Percentiles rank a stretch among this genome's conserved stretches.
These are phyloP conservation scores for Fusarium clavum DNA, from an alignment of 2,329 filamentous ascomycete species.

Conservation along the genomic window DNA sequence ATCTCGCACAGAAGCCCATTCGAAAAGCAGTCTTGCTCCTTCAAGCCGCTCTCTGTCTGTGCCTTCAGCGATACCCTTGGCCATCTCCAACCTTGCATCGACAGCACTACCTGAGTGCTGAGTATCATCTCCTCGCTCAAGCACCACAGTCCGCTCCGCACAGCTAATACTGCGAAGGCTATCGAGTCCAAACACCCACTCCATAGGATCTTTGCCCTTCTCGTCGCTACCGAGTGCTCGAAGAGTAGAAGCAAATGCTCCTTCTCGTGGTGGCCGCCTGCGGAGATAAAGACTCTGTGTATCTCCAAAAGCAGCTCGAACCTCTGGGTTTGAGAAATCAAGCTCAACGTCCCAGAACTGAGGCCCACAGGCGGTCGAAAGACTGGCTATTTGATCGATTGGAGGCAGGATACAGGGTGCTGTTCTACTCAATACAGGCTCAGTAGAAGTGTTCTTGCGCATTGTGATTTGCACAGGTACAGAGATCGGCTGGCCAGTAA, in stretches of 20 bases:
- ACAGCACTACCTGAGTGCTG: conserved; percentile 65
- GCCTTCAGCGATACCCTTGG: conserved; percentile 57
- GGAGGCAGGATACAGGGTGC: conserved; percentile 74
- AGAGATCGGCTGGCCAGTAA: conserved; percentile 82
- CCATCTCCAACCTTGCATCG: conserved; percentile 78
- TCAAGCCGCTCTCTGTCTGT: conserved; percentile 58
- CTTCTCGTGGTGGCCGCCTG: conserved; percentile 74
- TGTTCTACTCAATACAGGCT: conserved; percentile 56
- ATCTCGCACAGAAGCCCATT: conserved; percentile 64
- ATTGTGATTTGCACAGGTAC: conserved; percentile 77
- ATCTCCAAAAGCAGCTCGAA: conserved; percentile 70
- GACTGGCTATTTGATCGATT: conserved; percentile 68
- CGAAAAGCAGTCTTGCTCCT: conserved; percentile 65
- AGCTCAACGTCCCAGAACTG: conserved; percentile 85
- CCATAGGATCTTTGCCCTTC: conserved; percentile 63
- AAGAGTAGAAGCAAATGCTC: conserved; percentile 78
- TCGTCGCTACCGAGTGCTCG: conserved; percentile 71
- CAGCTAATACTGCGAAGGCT: conserved; percentile 67
- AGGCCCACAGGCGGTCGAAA: conserved; percentile 70
- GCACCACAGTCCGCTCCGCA: conserved; percentile 73
- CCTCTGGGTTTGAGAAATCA: conserved; percentile 74
- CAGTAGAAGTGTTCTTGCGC: conserved; percentile 55
- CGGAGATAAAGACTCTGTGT: conserved; percentile 82
- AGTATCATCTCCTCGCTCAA: conserved; percentile 64
- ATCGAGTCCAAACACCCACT: conserved; percentile 78